Conservation (phyloP, 2,329 filamentous ascomycete genomes). For the Didymella pomorum region DNA sequence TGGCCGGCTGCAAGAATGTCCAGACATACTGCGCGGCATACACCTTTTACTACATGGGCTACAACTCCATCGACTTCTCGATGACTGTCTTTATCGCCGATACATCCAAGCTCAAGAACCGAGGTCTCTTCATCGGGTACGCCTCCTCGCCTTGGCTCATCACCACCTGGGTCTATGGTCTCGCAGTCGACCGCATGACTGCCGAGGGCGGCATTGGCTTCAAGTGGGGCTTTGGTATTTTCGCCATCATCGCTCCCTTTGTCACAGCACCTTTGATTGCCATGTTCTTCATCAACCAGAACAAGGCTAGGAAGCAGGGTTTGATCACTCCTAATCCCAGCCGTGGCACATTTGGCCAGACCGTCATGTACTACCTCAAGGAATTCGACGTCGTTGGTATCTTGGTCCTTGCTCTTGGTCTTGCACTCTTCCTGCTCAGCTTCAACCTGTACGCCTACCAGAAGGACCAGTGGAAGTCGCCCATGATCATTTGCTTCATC, state of each 20-base stretch:
- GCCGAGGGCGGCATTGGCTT: conserved; percentile 60
- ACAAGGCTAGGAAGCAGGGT: conserved; percentile 66
- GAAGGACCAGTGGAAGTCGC: conserved; percentile 46
- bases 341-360: conserved; percentile 58
- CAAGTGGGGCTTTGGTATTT: conserved; percentile 74
- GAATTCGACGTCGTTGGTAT: conserved; percentile 72
- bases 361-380: conserved; percentile 62
- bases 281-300: conserved; percentile 65
- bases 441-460: conserved; percentile 63
- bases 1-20: conserved; percentile 70
- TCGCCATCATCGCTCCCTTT: conserved; percentile 69
- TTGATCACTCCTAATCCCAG: conserved; percentile 57
- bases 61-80: conserved; percentile 67
- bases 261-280: conserved; percentile 68
- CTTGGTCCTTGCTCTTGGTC: conserved; percentile 66
- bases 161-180: conserved; percentile 43
- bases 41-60: conserved; percentile 72
- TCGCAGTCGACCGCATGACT: conserved; percentile 51
- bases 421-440: conserved; percentile 72
- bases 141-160: conserved; percentile 44
- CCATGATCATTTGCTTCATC: conserved; percentile 54
- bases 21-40: conserved; percentile 70
- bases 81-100: conserved; percentile 74
- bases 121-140: conserved; percentile 67
- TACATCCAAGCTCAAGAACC: conserved; percentile 69